Conservation (phyloP, 345 rosid genomes). For the Bruguiera parviflora region DNA sequence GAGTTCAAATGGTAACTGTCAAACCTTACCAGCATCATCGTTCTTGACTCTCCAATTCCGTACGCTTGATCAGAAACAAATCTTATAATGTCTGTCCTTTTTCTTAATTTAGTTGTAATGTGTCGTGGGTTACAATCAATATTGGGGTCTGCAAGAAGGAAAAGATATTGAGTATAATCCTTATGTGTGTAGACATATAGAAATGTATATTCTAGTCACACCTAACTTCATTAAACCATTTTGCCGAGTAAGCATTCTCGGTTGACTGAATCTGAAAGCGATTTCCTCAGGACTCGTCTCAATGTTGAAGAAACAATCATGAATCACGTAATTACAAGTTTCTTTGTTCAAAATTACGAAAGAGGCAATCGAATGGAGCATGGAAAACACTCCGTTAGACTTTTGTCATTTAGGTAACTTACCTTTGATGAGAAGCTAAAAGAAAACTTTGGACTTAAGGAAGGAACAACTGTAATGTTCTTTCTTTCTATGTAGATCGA, state of each 20-base stretch:
- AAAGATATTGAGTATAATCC: too few relatives aligned
- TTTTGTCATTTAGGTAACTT: slow-evolving; percentile 12
- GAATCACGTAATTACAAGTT: slow-evolving; percentile 23
- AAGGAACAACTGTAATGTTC: slow-evolving; percentile 1
- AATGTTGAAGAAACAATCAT: slow-evolving; percentile 25
- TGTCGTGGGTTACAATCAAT: background rate
- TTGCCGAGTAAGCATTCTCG: slow-evolving; percentile 1
- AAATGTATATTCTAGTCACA: background rate
- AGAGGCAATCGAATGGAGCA: slow-evolving; percentile 25
- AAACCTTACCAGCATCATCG: background rate
- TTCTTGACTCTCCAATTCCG: background rate
- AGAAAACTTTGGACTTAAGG: slow-evolving; percentile 31
- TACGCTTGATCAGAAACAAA: background rate
- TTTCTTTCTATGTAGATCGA: background rate
- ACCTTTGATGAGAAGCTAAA: slow-evolving; percentile 36
- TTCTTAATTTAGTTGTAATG: background rate
- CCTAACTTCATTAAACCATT: slow-evolving; percentile 23
- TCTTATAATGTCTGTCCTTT: background rate
- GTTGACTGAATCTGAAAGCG: slow-evolving; percentile 2
- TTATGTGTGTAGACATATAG: background rate
- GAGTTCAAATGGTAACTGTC: too few relatives aligned
- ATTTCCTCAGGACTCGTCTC: slow-evolving; percentile 9
- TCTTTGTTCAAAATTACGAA: slow-evolving; percentile 15
- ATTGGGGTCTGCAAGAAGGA: background rate
- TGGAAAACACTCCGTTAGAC: slow-evolving; percentile 3